Evolutionary conservation across 2,329 filamentous ascomycete species (phyloP).

Genomic region (Diaporthe velutina): DNA sequence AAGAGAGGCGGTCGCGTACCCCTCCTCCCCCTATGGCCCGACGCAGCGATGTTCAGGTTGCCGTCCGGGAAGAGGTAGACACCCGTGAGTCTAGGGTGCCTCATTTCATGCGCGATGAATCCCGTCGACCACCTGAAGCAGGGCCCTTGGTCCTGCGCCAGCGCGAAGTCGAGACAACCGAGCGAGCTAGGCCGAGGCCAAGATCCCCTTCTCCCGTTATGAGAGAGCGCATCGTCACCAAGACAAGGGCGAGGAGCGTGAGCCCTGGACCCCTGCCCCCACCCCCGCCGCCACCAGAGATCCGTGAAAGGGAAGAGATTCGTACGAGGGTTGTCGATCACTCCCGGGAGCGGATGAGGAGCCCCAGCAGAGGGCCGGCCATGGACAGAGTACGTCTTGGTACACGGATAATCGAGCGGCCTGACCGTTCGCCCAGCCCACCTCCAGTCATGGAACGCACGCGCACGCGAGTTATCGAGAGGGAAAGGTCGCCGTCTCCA

Average conservation of each 20-base stretch:
- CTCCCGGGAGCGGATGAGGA: constrained; percentile 50
- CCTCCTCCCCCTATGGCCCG: constrained; percentile 37
- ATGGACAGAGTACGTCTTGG: constrained; percentile 43
- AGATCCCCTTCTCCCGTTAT: constrained; percentile 58
- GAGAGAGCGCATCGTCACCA: constrained; percentile 56
- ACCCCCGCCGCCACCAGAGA: constrained; percentile 43
- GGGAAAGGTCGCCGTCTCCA: constrained; percentile 53
- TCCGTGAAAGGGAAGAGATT: constrained; percentile 48
- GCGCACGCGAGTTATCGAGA: constrained; percentile 57
- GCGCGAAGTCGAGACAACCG: constrained; percentile 67
- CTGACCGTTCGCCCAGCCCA: constrained; percentile 55
- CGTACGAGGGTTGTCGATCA: constrained; percentile 46
- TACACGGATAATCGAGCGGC: constrained; percentile 54
- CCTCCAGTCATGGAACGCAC: constrained; percentile 50
- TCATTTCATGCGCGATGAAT: constrained; percentile 65
- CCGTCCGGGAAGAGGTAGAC: constrained; percentile 59
- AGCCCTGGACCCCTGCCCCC: constrained; percentile 49
- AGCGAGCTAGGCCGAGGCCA: constrained; percentile 59
- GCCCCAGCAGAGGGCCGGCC: constrained; percentile 39
- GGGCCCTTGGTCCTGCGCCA: constrained; percentile 67
- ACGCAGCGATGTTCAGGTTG: constrained; percentile 51
- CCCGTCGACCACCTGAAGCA: constrained; percentile 57
- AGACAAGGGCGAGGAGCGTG: constrained; percentile 57
- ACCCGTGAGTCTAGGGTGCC: constrained; percentile 59
- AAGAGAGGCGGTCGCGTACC: constrained; percentile 34